phyloP scores from a whole-genome alignment of 192 early-diverging fungal genomes.

The Backusella luteola region DNA sequence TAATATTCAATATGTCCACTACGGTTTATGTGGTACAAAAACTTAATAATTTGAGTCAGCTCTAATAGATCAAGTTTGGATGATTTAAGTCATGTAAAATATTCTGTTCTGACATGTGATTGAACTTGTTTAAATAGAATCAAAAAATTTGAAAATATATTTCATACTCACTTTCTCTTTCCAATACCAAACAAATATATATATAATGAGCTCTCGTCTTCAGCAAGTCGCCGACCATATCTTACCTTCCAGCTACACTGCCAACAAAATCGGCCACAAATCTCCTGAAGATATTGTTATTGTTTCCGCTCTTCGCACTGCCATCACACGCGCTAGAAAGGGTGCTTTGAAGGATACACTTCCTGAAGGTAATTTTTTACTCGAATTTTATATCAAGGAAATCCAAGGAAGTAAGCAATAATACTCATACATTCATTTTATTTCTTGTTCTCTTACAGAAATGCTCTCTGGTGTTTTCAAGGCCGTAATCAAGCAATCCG shows the following conservation, averaged over 20 bases:
- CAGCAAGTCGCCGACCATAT: constrained; percentile 53
- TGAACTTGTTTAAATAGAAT: neutral
- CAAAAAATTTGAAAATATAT: neutral
- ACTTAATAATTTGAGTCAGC: neutral
- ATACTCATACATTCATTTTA: neutral
- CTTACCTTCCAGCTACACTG: constrained; percentile 38
- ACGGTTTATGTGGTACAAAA: neutral
- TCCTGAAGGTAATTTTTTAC: constrained; percentile 44
- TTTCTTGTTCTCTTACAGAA: constrained; percentile 15
- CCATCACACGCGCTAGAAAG: constrained; percentile 89
- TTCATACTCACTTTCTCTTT: neutral
- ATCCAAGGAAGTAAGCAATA: neutral
- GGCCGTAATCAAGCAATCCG: constrained; percentile 53
- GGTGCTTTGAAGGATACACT: constrained; percentile 92
- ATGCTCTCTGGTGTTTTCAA: constrained; percentile 75
- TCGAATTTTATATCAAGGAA: neutral
- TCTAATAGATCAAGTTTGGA: constrained; percentile 2
- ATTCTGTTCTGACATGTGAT: neutral
- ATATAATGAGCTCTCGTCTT: constrained; percentile 51
- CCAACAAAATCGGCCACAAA: constrained; percentile 70
- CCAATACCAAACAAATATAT: neutral
- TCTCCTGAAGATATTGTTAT: constrained; percentile 92
- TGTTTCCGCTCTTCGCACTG: constrained; percentile 84
- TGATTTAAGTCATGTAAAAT: neutral
- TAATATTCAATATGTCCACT: neutral